phyloP scores from a whole-genome alignment of 169 alveolate species.

The Cryptosporidium ryanae region DNA sequence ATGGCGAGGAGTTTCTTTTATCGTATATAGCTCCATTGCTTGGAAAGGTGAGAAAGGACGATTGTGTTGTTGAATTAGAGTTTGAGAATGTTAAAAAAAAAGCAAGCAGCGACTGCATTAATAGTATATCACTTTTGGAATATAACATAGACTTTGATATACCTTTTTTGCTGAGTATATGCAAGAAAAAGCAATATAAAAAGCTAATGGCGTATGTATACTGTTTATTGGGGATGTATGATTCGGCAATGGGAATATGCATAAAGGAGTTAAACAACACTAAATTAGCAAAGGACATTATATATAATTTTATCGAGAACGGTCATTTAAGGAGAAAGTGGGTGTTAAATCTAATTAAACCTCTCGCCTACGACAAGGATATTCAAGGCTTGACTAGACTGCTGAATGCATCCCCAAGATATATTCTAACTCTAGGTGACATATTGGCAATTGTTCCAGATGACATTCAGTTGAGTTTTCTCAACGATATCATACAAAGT shows the following conservation, averaged over 20 bases:
- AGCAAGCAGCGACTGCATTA: neutral
- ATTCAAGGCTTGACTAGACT: conserved; percentile 50
- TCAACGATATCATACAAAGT: conserved; percentile 11
- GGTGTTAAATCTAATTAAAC: conserved; percentile 48
- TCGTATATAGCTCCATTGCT: conserved; percentile 60
- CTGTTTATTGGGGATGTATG: conserved; percentile 62
- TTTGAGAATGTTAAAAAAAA: neutral
- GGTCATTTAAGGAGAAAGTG: conserved; percentile 51
- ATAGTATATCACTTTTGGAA: neutral
- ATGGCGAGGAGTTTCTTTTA: conserved; percentile 54
- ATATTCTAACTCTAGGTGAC: conserved; percentile 55
- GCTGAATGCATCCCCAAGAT: conserved; percentile 61
- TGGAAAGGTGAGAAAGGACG: conserved; percentile 40
- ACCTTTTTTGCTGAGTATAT: conserved; percentile 48
- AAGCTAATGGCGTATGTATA: conserved; percentile 37
- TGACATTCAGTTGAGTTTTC: conserved; percentile 15
- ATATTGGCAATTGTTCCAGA: conserved; percentile 60
- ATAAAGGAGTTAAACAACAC: conserved; percentile 48
- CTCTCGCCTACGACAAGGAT: conserved; percentile 52
- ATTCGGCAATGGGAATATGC: conserved; percentile 54
- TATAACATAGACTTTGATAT: conserved; percentile 37
- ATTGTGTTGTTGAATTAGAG: neutral
- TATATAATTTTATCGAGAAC: conserved; percentile 50
- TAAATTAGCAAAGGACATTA: conserved; percentile 38
- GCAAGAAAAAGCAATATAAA: conserved; percentile 36